phyloP scores from a whole-genome alignment of 345 rosid species.

The Conringia planisiliqua region DNA sequence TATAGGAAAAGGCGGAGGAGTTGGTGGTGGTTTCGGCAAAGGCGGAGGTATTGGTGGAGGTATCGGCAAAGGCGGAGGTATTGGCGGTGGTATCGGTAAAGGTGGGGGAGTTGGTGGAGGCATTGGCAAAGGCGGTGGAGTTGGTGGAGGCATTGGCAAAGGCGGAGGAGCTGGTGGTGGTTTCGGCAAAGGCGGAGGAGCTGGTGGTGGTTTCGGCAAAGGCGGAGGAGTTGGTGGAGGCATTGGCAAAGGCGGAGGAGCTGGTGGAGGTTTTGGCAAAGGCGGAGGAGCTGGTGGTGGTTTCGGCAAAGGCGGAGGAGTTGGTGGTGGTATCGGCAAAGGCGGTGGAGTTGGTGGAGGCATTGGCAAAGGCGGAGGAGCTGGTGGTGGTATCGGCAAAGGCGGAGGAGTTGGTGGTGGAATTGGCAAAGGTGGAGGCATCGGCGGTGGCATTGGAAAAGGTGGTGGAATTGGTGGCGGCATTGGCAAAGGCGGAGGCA shows the following conservation, averaged over 20 bases:
- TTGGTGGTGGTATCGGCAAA: slow-evolving; percentile 11
- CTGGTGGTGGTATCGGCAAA: slow-evolving; percentile 19
- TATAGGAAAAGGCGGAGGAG: neutral
- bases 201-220: slow-evolving; percentile 2
- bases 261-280: slow-evolving; percentile 1
- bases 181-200: neutral
- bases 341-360: slow-evolving; percentile 23
- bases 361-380: neutral
- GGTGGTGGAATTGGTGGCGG: slow-evolving; percentile 22
- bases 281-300: slow-evolving; percentile 14
- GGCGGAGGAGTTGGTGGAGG: slow-evolving; percentile 19
- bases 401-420: slow-evolving; percentile 15
- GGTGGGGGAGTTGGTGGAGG: slow-evolving; percentile 14
- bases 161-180: slow-evolving; percentile 26
- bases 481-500: neutral
- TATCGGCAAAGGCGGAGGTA: neutral
- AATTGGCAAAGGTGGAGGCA: neutral
- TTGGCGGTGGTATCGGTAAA: slow-evolving; percentile 9
- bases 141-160: slow-evolving; percentile 1
- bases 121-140: slow-evolving; percentile 11
- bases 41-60: neutral
- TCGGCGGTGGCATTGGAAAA: neutral
- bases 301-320: neutral
- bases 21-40: neutral
- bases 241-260: slow-evolving; percentile 14